Base-by-base conservation (phyloP, 805 yeast species). In the Lachancea fermentati region DNA sequence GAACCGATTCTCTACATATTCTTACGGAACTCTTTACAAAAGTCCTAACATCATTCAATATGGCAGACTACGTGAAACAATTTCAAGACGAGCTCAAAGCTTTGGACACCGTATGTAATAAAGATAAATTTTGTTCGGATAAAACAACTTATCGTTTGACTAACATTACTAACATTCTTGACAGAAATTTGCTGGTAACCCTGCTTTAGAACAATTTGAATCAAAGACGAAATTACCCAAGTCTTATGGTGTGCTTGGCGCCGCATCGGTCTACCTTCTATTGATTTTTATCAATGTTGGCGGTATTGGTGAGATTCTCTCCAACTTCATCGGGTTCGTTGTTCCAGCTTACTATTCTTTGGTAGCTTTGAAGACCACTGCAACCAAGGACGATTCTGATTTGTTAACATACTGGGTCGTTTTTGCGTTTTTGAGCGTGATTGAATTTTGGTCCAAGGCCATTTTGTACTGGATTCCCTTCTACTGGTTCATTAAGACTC, bases 341-440 rank as follows among this genome's bases (percentile, higher is more conserved):
- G 62, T 88, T 46, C 98, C 99, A 34, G 91, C 93, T 39, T 91
- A 89, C 70, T 79, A 74, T 59, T 91, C 97, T 6, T 71, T 93
- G 46, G 62, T 76, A 47, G 97, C 98, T 16, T 72, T 93, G 50
- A 84, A 79, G 63, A 83, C 96, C 16, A 49, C 77, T 7, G 58
- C 75, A 13, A 66, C 79, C 31, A 66, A 68, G 32, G 97, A 91
- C 63, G 99, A 93, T 66, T 79, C 93, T 34, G 81, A 83, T 62
- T 77, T 85, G 61, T 76, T 93, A 58, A 85, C 97, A 11, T 93
- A 93, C 73, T 93, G 98, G 98, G 96, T 93, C 43, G 95, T 93
- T n/a, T 93, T 85, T 61, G 95, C 96, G 12, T 79, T 81, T 54
- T 77, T 93, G 69, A 86, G 81, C 63, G 89, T 93, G 39, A 62